Conservation (phyloP, 345 rosid species). For the Syzygium jambos region DNA sequence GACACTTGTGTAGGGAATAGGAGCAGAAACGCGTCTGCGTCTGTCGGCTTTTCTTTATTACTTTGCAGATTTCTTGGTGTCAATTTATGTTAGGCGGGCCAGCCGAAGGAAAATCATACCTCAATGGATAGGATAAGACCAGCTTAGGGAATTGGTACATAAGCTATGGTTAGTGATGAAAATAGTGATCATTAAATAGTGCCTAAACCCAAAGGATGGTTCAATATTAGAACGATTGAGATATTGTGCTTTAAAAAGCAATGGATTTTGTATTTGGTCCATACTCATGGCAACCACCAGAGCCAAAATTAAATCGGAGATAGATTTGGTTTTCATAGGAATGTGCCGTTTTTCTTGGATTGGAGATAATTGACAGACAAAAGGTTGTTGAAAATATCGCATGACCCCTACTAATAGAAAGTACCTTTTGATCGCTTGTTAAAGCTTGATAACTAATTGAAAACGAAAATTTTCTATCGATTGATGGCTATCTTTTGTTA, state of each 20-base stretch:
- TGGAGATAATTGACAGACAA: rapidly evolving
- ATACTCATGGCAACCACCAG: rapidly evolving
- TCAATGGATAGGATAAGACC: not conserved
- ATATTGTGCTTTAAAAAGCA: not conserved
- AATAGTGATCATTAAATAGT: too few relatives aligned
- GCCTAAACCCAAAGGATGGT: too few relatives aligned
- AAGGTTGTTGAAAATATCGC: not conserved
- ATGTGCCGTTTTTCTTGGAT: not conserved
- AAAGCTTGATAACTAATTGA: too few relatives aligned
- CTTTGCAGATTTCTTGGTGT: not conserved
- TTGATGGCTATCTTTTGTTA: not conserved
- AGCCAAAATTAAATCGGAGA: not conserved
- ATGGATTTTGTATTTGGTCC: too few relatives aligned
- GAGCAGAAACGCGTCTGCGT: not conserved
- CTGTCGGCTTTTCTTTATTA: not conserved
- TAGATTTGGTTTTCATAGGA: not conserved
- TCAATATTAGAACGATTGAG: not conserved
- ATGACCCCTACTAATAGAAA: not conserved
- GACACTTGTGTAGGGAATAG: not conserved
- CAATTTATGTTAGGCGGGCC: not conserved
- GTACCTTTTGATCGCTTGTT: not conserved
- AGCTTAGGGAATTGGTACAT: not conserved
- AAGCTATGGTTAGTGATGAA: not conserved
- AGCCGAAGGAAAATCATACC: not conserved
- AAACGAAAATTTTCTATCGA: too few relatives aligned